phyloP scores from a whole-genome alignment of 2,329 filamentous ascomycete genomes.

The Neonectria sp. region DNA sequence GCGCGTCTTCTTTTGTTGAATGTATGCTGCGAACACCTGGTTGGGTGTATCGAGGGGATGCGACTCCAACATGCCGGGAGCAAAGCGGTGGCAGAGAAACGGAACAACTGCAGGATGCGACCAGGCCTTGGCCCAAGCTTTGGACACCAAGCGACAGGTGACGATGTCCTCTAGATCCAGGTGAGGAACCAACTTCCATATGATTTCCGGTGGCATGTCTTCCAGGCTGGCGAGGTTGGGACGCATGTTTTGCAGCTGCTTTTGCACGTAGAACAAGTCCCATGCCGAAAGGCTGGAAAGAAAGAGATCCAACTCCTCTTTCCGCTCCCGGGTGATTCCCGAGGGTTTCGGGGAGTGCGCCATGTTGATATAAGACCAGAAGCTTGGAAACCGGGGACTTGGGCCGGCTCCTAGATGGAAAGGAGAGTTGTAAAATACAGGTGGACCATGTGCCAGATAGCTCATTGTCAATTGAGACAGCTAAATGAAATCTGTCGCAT shows the following conservation, averaged over 20 bases:
- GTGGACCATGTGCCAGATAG: neutral
- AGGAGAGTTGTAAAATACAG: neutral
- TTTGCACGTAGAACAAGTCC: conserved; percentile 48
- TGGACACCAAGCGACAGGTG: conserved; percentile 46
- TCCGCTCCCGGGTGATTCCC: conserved; percentile 10
- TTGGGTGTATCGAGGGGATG: conserved; percentile 15
- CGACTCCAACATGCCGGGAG: conserved; percentile 46
- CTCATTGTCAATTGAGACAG: neutral
- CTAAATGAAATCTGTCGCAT: neutral
- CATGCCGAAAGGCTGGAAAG: conserved; percentile 45
- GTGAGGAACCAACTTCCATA: conserved; percentile 41
- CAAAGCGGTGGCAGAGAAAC: conserved; percentile 44
- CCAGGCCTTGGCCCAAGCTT: conserved; percentile 46
- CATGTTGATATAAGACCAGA: neutral
- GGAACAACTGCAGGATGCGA: conserved; percentile 39
- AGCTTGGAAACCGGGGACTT: neutral
- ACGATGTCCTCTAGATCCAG: conserved; percentile 46
- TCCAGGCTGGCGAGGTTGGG: conserved; percentile 43
- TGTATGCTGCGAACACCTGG: conserved; percentile 33
- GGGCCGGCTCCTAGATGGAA: neutral
- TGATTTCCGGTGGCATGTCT: conserved; percentile 48
- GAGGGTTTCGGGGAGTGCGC: neutral
- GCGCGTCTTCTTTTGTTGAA: conserved; percentile 34
- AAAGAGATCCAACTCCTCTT: conserved; percentile 42
- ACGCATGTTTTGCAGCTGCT: conserved; percentile 29